phyloP scores from a whole-genome alignment of 352 stramenopile species.

The Phytopythium helicoides region DNA sequence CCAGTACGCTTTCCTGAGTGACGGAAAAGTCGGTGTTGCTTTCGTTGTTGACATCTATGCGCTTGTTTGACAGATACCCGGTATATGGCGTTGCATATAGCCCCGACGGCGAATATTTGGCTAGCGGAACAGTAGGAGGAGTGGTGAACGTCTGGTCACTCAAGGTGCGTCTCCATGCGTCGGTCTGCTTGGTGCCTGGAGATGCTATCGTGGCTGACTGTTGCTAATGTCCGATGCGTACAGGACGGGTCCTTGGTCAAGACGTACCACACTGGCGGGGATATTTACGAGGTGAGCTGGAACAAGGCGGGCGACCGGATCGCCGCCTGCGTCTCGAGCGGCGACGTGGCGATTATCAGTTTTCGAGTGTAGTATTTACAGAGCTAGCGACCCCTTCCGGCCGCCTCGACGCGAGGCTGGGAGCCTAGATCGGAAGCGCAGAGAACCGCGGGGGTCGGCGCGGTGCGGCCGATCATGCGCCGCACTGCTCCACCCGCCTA shows the following conservation, averaged over 20 bases:
- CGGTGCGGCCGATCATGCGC: constrained; percentile 9
- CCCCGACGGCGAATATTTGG: constrained; percentile 92
- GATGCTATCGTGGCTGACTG: constrained; percentile 1
- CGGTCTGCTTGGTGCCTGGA: constrained; percentile 15
- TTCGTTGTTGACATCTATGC: too few relatives aligned
- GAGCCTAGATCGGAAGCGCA: constrained; percentile 8
- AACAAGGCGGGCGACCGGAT: constrained; percentile 89
- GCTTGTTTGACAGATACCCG: constrained; percentile 51
- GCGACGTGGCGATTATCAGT: constrained; percentile 87
- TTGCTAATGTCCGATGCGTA: constrained; percentile 2
- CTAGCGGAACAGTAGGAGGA: constrained; percentile 95
- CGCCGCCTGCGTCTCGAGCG: constrained; percentile 83
- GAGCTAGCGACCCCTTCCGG: constrained; percentile 13
- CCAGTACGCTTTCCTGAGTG: constrained; percentile 77
- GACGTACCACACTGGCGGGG: constrained; percentile 89
- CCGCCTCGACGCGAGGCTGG: neutral
- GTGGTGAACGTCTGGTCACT: constrained; percentile 98
- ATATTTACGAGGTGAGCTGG: constrained; percentile 99
- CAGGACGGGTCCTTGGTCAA: constrained; percentile 80
- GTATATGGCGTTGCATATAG: constrained; percentile 89
- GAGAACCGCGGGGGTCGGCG: constrained; percentile 9
- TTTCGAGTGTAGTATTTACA: constrained; percentile 91
- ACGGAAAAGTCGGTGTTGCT: too few relatives aligned
- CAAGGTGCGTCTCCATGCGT: constrained; percentile 73
- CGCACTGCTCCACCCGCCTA: neutral